Percentiles rank a stretch among this genome's conserved stretches.
phyloP scores from a whole-genome alignment of 305 asterid species.

The Coffea humblotiana region DNA sequence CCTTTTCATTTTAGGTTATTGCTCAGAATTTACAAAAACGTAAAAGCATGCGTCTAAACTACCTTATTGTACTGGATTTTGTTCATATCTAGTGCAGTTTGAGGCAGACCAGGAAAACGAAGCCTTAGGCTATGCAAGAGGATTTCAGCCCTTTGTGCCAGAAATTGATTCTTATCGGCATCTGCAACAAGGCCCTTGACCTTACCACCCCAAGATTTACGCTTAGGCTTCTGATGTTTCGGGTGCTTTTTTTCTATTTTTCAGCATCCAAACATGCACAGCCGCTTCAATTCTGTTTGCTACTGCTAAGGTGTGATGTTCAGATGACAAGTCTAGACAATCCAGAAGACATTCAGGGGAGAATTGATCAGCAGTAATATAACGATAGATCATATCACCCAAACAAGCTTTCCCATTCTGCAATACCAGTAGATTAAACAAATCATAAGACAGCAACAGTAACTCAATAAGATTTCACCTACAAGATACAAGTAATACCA shows the following conservation, averaged over 20 bases:
- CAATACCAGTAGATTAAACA: slow-evolving; percentile 15
- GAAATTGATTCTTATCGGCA: slow-evolving; percentile 55
- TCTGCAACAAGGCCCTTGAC: slow-evolving; percentile 76
- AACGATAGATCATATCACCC: slow-evolving; percentile 80
- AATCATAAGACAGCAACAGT: background rate
- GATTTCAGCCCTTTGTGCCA: slow-evolving; percentile 76
- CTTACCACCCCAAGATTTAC: slow-evolving; percentile 80
- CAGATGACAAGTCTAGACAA: slow-evolving; percentile 85
- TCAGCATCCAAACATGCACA: slow-evolving; percentile 73
- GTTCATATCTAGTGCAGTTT: slow-evolving; percentile 89
- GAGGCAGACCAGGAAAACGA: slow-evolving; percentile 95
- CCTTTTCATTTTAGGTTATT: no score
- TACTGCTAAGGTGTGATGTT: slow-evolving; percentile 76
- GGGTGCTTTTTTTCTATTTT: slow-evolving; percentile 65
- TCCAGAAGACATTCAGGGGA: slow-evolving; percentile 83
- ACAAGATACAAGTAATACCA: background rate
- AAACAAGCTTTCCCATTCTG: slow-evolving; percentile 87
- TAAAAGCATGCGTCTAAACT: background rate
- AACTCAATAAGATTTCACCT: background rate
- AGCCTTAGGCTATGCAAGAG: slow-evolving; percentile 68
- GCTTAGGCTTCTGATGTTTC: slow-evolving; percentile 49
- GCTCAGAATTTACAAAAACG: background rate
- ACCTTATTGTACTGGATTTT: slow-evolving; percentile 97
- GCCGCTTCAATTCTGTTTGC: slow-evolving; percentile 94
- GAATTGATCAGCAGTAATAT: slow-evolving; percentile 80